Evolutionary conservation across 2,329 filamentous ascomycete species (phyloP).

Genomic region (Calonectria henricotiae): DNA sequence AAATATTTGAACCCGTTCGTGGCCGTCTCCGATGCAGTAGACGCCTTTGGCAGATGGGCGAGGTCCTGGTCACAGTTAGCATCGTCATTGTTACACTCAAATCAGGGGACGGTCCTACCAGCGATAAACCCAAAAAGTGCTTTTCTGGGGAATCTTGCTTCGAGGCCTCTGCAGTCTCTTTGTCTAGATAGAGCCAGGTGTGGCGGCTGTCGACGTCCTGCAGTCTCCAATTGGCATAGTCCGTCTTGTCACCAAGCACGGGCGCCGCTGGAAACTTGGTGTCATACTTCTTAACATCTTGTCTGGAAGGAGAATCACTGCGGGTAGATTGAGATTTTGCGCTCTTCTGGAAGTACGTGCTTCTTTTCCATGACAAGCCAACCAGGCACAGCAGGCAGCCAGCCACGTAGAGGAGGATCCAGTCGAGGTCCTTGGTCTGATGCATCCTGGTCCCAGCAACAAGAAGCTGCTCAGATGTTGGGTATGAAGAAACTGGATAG

Average conservation of each 20-base stretch:
- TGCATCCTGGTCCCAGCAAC: not conserved
- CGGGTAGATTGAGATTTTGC: not conserved
- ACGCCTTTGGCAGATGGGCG: slow-evolving; percentile 78
- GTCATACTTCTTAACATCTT: not conserved
- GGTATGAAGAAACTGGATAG: too few species aligned
- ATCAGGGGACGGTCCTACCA: slow-evolving; percentile 66
- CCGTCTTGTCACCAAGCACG: slow-evolving; percentile 1
- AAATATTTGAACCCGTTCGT: slow-evolving; percentile 90
- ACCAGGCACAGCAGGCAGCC: not conserved
- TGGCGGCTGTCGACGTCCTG: slow-evolving; percentile 86
- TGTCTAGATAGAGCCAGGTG: slow-evolving; percentile 92
- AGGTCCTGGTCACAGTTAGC: slow-evolving; percentile 71
- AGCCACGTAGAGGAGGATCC: not conserved
- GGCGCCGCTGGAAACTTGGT: not conserved
- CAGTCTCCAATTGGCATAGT: slow-evolving; percentile 79
- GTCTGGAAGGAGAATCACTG: not conserved
- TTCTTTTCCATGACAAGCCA: not conserved
- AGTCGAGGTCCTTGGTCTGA: slow-evolving; percentile 3
- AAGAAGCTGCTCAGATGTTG: too few species aligned
- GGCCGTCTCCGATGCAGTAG: slow-evolving; percentile 82
- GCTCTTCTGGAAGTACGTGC: not conserved
- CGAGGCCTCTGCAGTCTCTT: slow-evolving; percentile 81
- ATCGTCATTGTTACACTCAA: not conserved
- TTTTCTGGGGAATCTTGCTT: slow-evolving; percentile 91
- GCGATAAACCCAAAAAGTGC: slow-evolving; percentile 84